Percentiles rank a stretch among this genome's conserved stretches.
Evolutionary conservation across 225 moss, liverwort and hornwort genomes (phyloP).

Genomic region (Physcomitrellopsis africana): DNA sequence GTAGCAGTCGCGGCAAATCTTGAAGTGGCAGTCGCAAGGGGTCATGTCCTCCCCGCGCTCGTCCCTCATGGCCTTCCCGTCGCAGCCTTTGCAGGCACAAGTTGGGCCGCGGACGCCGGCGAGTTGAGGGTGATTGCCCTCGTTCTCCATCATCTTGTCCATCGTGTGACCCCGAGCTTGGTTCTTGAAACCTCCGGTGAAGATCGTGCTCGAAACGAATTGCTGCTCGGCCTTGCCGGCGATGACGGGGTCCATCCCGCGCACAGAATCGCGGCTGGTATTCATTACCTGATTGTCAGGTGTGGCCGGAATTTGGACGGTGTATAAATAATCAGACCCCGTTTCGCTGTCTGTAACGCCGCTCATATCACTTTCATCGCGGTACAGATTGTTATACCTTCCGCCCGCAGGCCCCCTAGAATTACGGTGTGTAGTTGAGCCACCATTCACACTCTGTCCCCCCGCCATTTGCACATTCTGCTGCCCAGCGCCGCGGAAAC

Average conservation of each 20-base stretch:
- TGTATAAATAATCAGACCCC: constrained; percentile 87
- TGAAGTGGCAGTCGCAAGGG: constrained; percentile 86
- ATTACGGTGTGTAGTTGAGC: constrained; percentile 29
- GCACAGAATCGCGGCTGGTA: constrained; percentile 41
- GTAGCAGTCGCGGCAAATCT: constrained; percentile 94
- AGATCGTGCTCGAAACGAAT: constrained; percentile 90
- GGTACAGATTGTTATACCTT: constrained; percentile 70
- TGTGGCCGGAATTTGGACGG: constrained; percentile 86
- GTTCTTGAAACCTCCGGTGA: constrained; percentile 83
- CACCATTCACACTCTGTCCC: constrained; percentile 23
- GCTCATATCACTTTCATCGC: constrained; percentile 70
- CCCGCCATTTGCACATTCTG: constrained; percentile 52
- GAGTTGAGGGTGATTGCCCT: constrained; percentile 69
- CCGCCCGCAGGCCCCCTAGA: constrained; percentile 62
- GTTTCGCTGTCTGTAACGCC: constrained; percentile 69
- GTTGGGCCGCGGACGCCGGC: constrained; percentile 56
- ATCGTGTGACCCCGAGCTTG: constrained; percentile 81
- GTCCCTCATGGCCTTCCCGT: constrained; percentile 77
- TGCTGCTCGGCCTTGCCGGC: constrained; percentile 82
- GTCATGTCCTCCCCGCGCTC: constrained; percentile 75
- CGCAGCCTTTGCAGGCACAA: constrained; percentile 80
- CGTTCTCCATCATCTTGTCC: constrained; percentile 82
- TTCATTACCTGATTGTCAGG: constrained; percentile 93
- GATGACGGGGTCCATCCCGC: constrained; percentile 52
- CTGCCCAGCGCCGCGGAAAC: constrained; percentile 61